Evolutionary conservation across 2,329 filamentous ascomycete genomes (phyloP).

Genomic region (Cercospora beticola): DNA sequence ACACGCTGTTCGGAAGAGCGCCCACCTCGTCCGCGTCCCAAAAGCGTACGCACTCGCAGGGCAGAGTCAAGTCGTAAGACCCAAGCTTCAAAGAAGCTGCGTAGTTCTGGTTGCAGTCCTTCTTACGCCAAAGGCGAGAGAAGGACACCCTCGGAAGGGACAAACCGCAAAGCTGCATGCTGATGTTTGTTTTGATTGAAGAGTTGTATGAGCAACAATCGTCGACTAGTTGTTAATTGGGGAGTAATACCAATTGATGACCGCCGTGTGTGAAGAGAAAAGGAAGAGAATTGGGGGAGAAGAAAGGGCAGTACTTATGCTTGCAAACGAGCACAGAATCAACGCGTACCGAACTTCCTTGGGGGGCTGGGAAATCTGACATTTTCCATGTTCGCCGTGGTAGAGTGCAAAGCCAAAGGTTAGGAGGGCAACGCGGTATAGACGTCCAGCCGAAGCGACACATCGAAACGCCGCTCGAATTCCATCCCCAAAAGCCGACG

Average conservation of each 20-base stretch:
- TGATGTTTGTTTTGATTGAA: neutral
- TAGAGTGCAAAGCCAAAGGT: neutral
- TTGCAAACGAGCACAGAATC: neutral
- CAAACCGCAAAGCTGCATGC: constrained; percentile 8
- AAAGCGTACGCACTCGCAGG: neutral
- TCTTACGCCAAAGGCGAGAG: constrained; percentile 1
- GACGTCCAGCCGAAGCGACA: neutral
- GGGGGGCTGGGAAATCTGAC: neutral
- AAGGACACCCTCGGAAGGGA: constrained; percentile 4
- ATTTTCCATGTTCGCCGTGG: neutral
- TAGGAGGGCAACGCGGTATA: neutral
- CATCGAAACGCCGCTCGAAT: neutral
- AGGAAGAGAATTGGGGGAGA: neutral
- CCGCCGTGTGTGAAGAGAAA: neutral
- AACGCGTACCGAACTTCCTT: neutral
- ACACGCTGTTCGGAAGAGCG: neutral
- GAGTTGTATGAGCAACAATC: neutral
- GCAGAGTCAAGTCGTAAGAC: neutral
- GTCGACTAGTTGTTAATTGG: neutral
- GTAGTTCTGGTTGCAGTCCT: neutral
- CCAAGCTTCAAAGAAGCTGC: neutral
- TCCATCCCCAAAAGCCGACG: neutral
- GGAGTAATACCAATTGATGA: constrained; percentile 3
- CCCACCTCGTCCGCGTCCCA: constrained; percentile 7
- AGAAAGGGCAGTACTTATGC: neutral